These are phyloP conservation scores for Colletotrichum sp. DNA, from an alignment of 2,329 filamentous ascomycete species.

Conservation along the genomic window DNA sequence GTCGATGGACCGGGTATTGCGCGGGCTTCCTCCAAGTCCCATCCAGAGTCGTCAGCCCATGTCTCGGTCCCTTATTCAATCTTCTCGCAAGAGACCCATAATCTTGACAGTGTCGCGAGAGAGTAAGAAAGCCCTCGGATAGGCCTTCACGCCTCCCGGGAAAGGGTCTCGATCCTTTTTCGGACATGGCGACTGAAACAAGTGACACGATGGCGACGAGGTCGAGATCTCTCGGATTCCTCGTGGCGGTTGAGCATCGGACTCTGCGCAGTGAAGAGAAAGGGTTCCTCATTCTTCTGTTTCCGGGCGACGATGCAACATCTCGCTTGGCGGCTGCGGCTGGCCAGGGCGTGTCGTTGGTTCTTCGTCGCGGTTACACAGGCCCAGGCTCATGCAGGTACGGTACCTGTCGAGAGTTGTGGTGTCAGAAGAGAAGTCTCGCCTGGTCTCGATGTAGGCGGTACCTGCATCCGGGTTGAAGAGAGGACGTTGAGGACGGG, in stretches of 20 bases:
- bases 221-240: not conserved
- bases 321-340: not conserved
- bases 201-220: not conserved
- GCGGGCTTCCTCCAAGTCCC: not conserved
- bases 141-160: not conserved
- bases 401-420: not conserved
- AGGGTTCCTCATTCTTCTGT: not conserved
- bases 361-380: slow-evolving; percentile 2
- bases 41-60: not conserved
- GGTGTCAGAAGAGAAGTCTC: not conserved
- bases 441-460: not conserved
- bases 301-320: not conserved
- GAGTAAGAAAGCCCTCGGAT: not conserved
- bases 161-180: not conserved
- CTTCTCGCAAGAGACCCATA: not conserved
- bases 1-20: not conserved
- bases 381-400: not conserved
- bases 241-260: not conserved
- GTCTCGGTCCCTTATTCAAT: slow-evolving; percentile 8
- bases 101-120: not conserved
- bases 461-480: slow-evolving; percentile 15
- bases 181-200: slow-evolving; percentile 8
- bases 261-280: not conserved
- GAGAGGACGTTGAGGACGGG: not conserved
- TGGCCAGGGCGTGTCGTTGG: not conserved